phyloP scores from a whole-genome alignment of 768 basidiomycete genomes.

The Boletus tomentosulus region DNA sequence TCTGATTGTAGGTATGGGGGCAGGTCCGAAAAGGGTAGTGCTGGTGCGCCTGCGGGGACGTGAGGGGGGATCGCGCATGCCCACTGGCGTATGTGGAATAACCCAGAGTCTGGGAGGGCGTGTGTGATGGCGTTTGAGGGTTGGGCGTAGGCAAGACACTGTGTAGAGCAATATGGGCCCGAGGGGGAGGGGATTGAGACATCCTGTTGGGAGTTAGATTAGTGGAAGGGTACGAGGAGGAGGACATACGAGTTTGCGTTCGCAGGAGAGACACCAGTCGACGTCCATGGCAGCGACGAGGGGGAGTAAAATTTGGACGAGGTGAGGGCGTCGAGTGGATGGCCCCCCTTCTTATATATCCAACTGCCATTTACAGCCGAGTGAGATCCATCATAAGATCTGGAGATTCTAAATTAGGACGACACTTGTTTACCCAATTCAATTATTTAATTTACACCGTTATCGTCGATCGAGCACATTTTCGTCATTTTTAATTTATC shows the following conservation, averaged over 20 bases:
- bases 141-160: slow-evolving; percentile 35
- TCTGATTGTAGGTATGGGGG: slow-evolving; percentile 4
- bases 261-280: slow-evolving; percentile 70
- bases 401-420: slow-evolving; percentile 21
- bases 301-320: not conserved
- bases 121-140: slow-evolving; percentile 28
- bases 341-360: slow-evolving; percentile 27
- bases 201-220: slow-evolving; percentile 12
- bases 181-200: slow-evolving; percentile 14
- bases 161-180: slow-evolving; percentile 54
- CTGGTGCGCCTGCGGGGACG: slow-evolving; percentile 29
- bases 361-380: slow-evolving; percentile 20
- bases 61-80: slow-evolving; percentile 30
- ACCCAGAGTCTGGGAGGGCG: not conserved
- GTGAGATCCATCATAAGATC: slow-evolving; percentile 14
- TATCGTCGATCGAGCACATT: slow-evolving; percentile 33
- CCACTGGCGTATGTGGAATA: slow-evolving; percentile 26
- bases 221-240: not conserved
- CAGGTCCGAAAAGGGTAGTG: slow-evolving; percentile 25
- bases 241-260: slow-evolving; percentile 49
- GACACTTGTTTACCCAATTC: slow-evolving; percentile 16
- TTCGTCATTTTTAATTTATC: slow-evolving; percentile 20
- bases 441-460: slow-evolving; percentile 33
- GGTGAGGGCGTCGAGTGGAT: slow-evolving; percentile 15
- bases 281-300: slow-evolving; percentile 45